phyloP scores from a whole-genome alignment of 2,329 filamentous ascomycete species.

The Monosporascus ibericus region DNA sequence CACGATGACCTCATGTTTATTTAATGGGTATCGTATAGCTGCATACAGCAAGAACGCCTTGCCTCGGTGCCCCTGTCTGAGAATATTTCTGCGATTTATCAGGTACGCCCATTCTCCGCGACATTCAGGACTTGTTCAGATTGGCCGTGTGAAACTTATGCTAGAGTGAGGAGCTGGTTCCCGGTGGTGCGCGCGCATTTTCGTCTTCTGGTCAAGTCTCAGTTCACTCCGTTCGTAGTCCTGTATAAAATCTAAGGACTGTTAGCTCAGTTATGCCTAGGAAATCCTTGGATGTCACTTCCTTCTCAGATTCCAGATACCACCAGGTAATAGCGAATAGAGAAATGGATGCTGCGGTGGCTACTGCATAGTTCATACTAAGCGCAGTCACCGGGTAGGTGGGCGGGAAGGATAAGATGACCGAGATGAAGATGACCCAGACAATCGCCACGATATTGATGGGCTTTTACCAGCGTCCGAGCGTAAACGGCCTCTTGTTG shows the following conservation, averaged over 20 bases:
- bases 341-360: conserved; percentile 27
- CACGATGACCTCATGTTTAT: too few relatives aligned
- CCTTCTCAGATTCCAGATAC: conserved; percentile 17
- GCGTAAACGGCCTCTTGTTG: conserved; percentile 50
- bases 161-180: too few relatives aligned
- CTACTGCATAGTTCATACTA: conserved; percentile 39
- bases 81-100: too few relatives aligned
- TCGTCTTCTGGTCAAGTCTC: too few relatives aligned
- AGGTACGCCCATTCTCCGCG: too few relatives aligned
- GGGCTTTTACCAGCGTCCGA: conserved; percentile 48
- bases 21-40: too few relatives aligned
- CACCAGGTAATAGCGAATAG: conserved; percentile 45
- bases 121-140: too few relatives aligned
- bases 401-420: conserved; percentile 38
- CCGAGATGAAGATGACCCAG: conserved; percentile 51
- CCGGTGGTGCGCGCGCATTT: too few relatives aligned
- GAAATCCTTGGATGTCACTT: not conserved
- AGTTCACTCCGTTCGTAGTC: not conserved
- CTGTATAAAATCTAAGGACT: not conserved
- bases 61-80: too few relatives aligned
- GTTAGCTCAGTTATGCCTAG: too few relatives aligned
- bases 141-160: too few relatives aligned
- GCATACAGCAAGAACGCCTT: too few relatives aligned
- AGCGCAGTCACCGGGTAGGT: conserved; percentile 36
- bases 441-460: conserved; percentile 50